Conservation (phyloP, 768 basidiomycete genomes). For the Candolleomyces efflorescens region DNA sequence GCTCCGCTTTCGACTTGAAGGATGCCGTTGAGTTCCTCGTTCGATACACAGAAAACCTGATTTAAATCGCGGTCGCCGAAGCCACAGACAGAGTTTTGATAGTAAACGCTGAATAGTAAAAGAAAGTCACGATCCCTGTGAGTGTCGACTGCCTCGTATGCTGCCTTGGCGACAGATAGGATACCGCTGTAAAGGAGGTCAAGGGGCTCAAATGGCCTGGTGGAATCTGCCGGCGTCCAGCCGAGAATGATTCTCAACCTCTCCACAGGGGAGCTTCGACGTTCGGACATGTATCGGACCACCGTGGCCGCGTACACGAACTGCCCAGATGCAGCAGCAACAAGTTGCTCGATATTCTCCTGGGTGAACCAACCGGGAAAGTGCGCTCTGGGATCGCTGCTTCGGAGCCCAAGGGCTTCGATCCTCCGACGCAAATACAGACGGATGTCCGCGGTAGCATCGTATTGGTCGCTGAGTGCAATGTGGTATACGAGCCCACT, state of each 20-base stretch:
- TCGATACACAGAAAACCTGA: no score
- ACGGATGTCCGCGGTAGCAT: constrained; percentile 2
- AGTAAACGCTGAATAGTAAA: no score
- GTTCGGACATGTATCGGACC: constrained; percentile 13
- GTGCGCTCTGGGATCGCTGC: background rate
- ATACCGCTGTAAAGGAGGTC: constrained; percentile 8
- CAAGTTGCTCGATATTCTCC: background rate
- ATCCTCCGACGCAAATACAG: background rate
- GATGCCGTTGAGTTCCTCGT: no score
- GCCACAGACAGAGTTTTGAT: no score
- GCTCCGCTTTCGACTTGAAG: background rate
- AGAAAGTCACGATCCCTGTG: background rate
- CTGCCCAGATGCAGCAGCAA: no score
- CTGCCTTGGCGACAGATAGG: background rate
- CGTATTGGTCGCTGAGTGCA: constrained; percentile 1
- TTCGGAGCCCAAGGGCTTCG: background rate
- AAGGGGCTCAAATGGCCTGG: background rate
- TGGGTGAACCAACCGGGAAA: constrained; percentile 9
- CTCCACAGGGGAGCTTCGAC: background rate
- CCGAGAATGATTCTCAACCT: background rate
- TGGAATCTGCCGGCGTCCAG: background rate
- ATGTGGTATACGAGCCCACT: background rate
- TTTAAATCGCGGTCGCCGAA: no score
- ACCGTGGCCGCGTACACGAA: constrained; percentile 13
- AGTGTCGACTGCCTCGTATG: background rate